phyloP scores from a whole-genome alignment of 345 rosid genomes.

The Isatis tinctoria region DNA sequence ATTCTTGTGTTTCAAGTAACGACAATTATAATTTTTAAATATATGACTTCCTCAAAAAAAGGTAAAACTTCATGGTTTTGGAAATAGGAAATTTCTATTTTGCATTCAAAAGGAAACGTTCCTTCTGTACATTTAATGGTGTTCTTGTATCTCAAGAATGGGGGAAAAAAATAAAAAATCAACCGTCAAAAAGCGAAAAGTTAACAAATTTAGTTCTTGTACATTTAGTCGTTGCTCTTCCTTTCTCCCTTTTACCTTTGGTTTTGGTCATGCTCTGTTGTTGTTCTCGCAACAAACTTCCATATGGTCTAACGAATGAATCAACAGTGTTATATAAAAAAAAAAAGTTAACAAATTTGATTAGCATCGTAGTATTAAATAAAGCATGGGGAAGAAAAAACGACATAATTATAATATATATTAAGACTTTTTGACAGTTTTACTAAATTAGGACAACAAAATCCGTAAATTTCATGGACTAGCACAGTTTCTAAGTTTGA shows the following conservation, averaged over 20 bases:
- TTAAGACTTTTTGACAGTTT: background rate
- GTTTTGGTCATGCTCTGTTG: too few relatives aligned
- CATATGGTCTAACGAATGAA: too few relatives aligned
- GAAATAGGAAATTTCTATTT: background rate
- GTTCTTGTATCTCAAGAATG: conserved; percentile 19
- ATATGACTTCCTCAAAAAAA: background rate
- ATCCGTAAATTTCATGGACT: background rate
- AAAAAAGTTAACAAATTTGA: background rate
- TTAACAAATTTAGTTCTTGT: too few relatives aligned
- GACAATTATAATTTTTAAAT: background rate
- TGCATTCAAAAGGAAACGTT: background rate
- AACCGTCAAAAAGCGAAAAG: background rate
- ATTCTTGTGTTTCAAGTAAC: conserved; percentile 19
- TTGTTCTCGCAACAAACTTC: too few relatives aligned
- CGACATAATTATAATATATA: too few relatives aligned
- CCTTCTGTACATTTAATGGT: background rate
- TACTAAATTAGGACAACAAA: background rate
- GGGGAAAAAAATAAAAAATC: too few relatives aligned
- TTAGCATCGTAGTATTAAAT: background rate
- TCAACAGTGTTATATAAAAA: too few relatives aligned
- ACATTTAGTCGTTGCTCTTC: too few relatives aligned
- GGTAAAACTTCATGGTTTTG: background rate
- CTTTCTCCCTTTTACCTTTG: too few relatives aligned
- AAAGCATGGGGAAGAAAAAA: background rate
- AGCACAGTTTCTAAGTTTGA: background rate